Evolutionary conservation across 169 alveolate species (phyloP), one percentile per base, ranked within the genome.

Genomic region (Hepatocystis sp.): DNA sequence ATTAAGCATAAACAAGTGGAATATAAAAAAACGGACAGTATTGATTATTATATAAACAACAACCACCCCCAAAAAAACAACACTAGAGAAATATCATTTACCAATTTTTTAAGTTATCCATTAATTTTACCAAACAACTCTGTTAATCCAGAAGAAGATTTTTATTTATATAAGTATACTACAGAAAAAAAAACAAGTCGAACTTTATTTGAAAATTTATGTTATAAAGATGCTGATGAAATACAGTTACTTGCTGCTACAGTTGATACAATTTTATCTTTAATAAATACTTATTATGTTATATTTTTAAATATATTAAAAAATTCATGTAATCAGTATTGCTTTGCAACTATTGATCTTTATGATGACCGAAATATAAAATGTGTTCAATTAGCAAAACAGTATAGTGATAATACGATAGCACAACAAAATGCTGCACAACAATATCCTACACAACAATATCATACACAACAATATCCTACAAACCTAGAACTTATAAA

Each of bases 271-370:
- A 76, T 76, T 36, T 76, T 76, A 76, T 76, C 88, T 13, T 15
- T 76, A 13, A 53, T 76, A 36, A 56, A 76, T 58, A 58, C 88
- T 21, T 76, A 44, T 76, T 76, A 76, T 76, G 67, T 76, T 28
- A 76, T 76, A 28, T 60, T 76, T 76, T 76, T 76, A 58, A 76
- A 76, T 53, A 76, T 76, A 76, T 30, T 76, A 63, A 56, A 49
- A 76, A 76, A 28, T 52, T 40, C 52, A 36, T 39, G 40, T 19
- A 76, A 76, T 28, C 88, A 58, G 30, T 76, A 76, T 46, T 76
- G 88, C 53, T 76, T 56, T 51, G 61, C 88, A 34, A 60, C 88
- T 25, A 47, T 76, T 17, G 88, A 76, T 76, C 36, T 76, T 15
- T 58, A 76, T 58, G 88, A 58, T 28, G 88, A 58, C 34, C 15